phyloP scores from a whole-genome alignment of 192 early-diverging fungal genomes.

The Coemansia umbellata region DNA sequence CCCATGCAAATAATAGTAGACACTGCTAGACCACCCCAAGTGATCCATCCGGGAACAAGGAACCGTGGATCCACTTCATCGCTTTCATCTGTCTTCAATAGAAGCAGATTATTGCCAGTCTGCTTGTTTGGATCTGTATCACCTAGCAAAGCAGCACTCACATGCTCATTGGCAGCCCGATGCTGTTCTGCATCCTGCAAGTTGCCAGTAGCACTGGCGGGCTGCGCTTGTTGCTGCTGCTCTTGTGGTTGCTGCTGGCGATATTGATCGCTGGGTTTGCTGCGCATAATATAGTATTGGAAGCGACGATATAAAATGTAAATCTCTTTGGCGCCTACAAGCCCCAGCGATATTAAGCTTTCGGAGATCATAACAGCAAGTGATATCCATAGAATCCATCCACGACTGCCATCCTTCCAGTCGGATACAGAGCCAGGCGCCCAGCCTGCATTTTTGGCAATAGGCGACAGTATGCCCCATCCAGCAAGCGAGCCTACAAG shows the following conservation, averaged over 20 bases:
- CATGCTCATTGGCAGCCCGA: not conserved
- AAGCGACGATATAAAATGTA: constrained; percentile 10
- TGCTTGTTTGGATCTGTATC: constrained; percentile 1
- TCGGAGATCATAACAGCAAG: constrained; percentile 78
- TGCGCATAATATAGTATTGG: not conserved
- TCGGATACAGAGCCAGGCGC: constrained; percentile 64
- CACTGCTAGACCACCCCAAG: constrained; percentile 60
- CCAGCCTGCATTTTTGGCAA: constrained; percentile 68
- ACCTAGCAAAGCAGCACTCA: not conserved
- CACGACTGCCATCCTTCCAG: constrained; percentile 65
- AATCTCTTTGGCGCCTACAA: constrained; percentile 51
- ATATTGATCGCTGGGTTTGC: not conserved
- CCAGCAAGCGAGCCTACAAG: constrained; percentile 64
- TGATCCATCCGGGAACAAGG: constrained; percentile 60
- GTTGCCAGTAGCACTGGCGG: too few relatives aligned
- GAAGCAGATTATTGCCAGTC: not conserved
- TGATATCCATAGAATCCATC: constrained; percentile 80
- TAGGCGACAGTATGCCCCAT: constrained; percentile 71
- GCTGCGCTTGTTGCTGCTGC: not conserved
- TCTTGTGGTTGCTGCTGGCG: not conserved
- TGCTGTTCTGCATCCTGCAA: too few relatives aligned
- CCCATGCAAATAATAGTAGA: constrained; percentile 61
- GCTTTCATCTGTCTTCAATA: not conserved
- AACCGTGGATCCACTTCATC: constrained; percentile 42
- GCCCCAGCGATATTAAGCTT: constrained; percentile 57